Base-by-base conservation (phyloP, 148 eudicot genomes). In the Chenopodium quinoa region DNA sequence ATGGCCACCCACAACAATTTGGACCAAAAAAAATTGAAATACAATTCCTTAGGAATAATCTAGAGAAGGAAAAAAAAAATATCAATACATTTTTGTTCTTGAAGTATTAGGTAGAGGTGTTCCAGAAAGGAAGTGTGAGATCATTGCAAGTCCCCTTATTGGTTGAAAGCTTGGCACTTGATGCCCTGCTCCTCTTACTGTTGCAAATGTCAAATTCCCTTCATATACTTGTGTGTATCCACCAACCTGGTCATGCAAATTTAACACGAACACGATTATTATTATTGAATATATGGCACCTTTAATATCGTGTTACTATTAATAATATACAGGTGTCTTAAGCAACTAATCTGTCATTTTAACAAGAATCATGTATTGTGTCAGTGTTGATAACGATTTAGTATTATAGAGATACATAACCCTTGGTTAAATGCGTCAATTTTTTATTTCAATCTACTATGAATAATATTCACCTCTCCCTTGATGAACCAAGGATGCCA, bases 101-200 rank as follows among this genome's bases (percentile, higher is more conserved):
- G 81, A 56, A 32, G 81, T 78, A 68, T 85, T 70, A 71, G 94
- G 91, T 22, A 90, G 86, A 77, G 84, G 82, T n/a, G 87, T 90
- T 13, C 92, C 97, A 46, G 80, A 29, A 82, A 93, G 92, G 40
- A 93, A 93, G 83, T 90, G 91, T 70, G 27, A 79, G 84, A 91
- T 81, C 72, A 93, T 80, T 0, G 97, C 70, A 19, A 93, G 85
- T n/a, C 89, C 88, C 80, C 97, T 86, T 16, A 78, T 68, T 29
- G 94, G 94, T 78, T 88, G 86, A 71, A 78, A 90, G 62, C 92
- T 89, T 20, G 97, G 94, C 23, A 93, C 97, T 72, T 91, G 85
- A 84, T 91, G 97, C 8, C 94, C 94, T 80, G 97, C 92, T 65
- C 92, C 94, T 88, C 97, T 86, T 17, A 93, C 92, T 13, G 91